Conservation (phyloP, 2,329 filamentous ascomycete species). For the Trichothecium roseum region DNA sequence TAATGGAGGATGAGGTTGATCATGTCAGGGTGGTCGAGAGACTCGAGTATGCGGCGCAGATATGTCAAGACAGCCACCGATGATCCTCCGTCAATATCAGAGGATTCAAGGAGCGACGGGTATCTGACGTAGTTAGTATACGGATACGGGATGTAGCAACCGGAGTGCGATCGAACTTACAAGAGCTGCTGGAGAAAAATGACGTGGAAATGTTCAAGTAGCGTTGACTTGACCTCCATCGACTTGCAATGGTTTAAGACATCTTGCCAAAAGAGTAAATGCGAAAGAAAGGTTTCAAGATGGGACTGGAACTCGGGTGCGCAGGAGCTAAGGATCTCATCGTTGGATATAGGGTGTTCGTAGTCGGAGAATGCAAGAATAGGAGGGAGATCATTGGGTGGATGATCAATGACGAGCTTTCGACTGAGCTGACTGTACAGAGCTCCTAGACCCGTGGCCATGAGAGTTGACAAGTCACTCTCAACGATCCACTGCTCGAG, state of each 20-base stretch:
- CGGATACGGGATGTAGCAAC: not conserved
- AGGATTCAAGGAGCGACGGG: conserved; percentile 90
- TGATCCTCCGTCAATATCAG: conserved; percentile 91
- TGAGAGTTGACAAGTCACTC: conserved; percentile 89
- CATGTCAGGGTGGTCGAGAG: conserved; percentile 85
- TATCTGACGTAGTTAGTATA: conserved; percentile 48
- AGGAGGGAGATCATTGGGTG: conserved; percentile 65
- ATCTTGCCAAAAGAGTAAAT: conserved; percentile 96
- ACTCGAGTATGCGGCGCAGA: conserved; percentile 79
- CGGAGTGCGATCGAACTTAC: conserved; percentile 34
- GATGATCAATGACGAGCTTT: conserved; percentile 72
- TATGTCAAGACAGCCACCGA: conserved; percentile 95
- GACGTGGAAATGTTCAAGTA: conserved; percentile 94
- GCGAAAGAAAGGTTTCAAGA: conserved; percentile 86
- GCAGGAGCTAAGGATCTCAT: conserved; percentile 64
- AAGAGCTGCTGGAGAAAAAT: conserved; percentile 91
- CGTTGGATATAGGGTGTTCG: conserved; percentile 56
- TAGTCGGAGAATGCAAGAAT: conserved; percentile 88
- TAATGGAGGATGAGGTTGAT: conserved; percentile 91
- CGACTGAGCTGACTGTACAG: conserved; percentile 56
- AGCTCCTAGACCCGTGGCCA: conserved; percentile 90
- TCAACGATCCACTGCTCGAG: conserved; percentile 96
- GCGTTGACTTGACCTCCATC: conserved; percentile 79
- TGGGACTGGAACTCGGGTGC: conserved; percentile 72
- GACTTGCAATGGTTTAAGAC: conserved; percentile 93